Percentiles rank a stretch among this genome's conserved stretches.
These are phyloP conservation scores for Lodderomyces oxycetoniae DNA, from an alignment of 1,139 yeast species.

Conservation along the genomic window DNA sequence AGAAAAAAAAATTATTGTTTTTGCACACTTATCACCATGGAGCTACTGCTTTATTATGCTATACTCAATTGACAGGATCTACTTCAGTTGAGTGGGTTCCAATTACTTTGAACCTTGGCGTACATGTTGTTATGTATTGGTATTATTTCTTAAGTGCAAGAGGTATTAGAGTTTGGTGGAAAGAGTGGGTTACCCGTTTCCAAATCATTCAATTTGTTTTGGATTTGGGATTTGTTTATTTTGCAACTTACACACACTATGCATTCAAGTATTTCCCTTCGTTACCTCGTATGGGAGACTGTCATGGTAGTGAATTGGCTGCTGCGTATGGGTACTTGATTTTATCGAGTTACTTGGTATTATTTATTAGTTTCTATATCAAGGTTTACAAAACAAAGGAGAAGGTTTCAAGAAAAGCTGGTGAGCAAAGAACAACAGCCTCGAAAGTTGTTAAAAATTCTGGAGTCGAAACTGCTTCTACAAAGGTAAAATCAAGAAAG, in stretches of 20 bases:
- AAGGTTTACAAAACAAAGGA: constrained; percentile 63
- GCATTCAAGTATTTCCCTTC: constrained; percentile 52
- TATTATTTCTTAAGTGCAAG: constrained; percentile 92
- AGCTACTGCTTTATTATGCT: constrained; percentile 93
- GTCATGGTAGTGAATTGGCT: constrained; percentile 91
- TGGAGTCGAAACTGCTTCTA: constrained; percentile 7
- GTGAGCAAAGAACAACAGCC: constrained; percentile 4
- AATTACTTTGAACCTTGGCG: constrained; percentile 80
- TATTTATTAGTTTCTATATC: constrained; percentile 92
- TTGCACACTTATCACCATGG: constrained; percentile 98
- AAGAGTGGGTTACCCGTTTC: constrained; percentile 97
- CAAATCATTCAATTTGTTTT: constrained; percentile 92
- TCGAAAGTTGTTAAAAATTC: constrained; percentile 12
- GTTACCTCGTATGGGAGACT: constrained; percentile 79
- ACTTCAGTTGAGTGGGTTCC: constrained; percentile 97
- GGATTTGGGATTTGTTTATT: constrained; percentile 86
- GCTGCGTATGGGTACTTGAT: constrained; percentile 88
- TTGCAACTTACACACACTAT: constrained; percentile 81
- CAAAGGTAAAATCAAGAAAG: constrained; percentile 45
- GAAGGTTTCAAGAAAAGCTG: not conserved
- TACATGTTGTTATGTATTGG: constrained; percentile 97
- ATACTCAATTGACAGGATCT: constrained; percentile 84
- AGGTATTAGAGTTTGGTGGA: constrained; percentile 98
- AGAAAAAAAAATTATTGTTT: constrained; percentile 84
- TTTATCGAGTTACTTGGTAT: constrained; percentile 80